Evolutionary conservation across 768 basidiomycete species (phyloP).

Genomic region (Mycena chlorophos): DNA sequence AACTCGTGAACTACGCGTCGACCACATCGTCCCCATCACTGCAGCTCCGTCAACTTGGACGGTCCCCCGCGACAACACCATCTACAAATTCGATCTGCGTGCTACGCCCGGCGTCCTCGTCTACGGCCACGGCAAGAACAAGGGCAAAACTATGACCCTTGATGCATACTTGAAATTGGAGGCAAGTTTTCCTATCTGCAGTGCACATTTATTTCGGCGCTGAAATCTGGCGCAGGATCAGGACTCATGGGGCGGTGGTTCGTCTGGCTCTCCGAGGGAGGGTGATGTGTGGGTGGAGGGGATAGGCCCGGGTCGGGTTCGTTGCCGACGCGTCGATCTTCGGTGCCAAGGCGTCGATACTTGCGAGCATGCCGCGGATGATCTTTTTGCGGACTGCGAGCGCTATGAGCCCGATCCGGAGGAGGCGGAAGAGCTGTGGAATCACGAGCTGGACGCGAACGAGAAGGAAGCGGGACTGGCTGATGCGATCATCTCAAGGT

Average conservation of each 20-base stretch:
- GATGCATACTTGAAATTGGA: too few relatives aligned
- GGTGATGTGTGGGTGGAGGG: neutral
- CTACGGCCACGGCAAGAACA: too few relatives aligned
- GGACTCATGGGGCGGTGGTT: neutral
- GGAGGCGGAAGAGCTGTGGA: constrained; percentile 4
- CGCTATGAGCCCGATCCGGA: constrained; percentile 7
- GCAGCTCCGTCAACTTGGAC: neutral
- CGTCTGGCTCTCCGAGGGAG: neutral
- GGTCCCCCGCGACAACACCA: neutral
- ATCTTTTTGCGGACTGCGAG: constrained; percentile 1
- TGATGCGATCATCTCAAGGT: neutral
- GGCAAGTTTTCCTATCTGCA: too few relatives aligned
- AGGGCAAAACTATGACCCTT: too few relatives aligned
- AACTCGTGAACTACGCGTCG: neutral
- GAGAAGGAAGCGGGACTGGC: constrained; percentile 6
- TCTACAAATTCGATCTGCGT: neutral
- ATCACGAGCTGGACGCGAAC: constrained; percentile 8
- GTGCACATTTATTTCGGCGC: neutral
- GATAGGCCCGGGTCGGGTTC: neutral
- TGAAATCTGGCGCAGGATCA: neutral
- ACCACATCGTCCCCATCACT: neutral
- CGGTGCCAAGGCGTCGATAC: constrained; percentile 1
- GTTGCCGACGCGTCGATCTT: neutral
- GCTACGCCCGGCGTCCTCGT: neutral
- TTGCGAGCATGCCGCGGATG: neutral